Evolutionary conservation across 2,329 filamentous ascomycete species (phyloP).

Genomic region (Stachybotrys chlorohalonatus): DNA sequence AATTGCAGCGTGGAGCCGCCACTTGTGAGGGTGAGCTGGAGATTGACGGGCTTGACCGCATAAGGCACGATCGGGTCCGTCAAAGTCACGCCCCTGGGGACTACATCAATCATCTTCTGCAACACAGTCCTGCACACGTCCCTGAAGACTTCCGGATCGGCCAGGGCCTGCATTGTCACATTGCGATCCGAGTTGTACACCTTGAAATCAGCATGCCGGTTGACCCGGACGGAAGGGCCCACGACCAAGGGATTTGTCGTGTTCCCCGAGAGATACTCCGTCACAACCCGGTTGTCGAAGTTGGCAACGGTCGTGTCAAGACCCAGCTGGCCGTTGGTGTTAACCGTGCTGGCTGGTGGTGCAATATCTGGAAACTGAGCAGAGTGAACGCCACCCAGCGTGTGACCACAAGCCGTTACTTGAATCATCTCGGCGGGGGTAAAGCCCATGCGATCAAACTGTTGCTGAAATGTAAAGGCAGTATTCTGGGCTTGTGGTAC

Average conservation of each 20-base stretch:
- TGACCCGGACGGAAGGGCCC: slow-evolving; percentile 33
- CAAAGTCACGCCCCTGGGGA: slow-evolving; percentile 41
- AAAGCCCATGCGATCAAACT: slow-evolving; percentile 52
- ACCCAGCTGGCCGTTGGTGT: slow-evolving; percentile 28
- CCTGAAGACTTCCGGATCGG: slow-evolving; percentile 33
- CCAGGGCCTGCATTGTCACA: slow-evolving; percentile 40
- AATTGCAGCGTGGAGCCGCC: slow-evolving; percentile 39
- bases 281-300: slow-evolving; percentile 49
- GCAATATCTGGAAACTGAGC: slow-evolving; percentile 45
- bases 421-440: slow-evolving; percentile 48
- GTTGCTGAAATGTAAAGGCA: slow-evolving; percentile 38
- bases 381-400: slow-evolving; percentile 49
- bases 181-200: slow-evolving; percentile 49
- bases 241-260: slow-evolving; percentile 47
- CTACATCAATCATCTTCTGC: slow-evolving; percentile 53
- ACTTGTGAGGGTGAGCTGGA: slow-evolving; percentile 44
- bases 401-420: slow-evolving; percentile 52
- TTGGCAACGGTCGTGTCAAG: slow-evolving; percentile 37
- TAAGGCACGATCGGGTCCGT: slow-evolving; percentile 46
- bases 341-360: slow-evolving; percentile 27
- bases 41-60: slow-evolving; percentile 47
- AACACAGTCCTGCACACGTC: slow-evolving; percentile 40
- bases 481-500: slow-evolving; percentile 51
- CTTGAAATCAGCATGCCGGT: slow-evolving; percentile 43
- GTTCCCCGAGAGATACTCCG: slow-evolving; percentile 45